phyloP scores from a whole-genome alignment of 139 green algal species.

The Micractinium conductrix region DNA sequence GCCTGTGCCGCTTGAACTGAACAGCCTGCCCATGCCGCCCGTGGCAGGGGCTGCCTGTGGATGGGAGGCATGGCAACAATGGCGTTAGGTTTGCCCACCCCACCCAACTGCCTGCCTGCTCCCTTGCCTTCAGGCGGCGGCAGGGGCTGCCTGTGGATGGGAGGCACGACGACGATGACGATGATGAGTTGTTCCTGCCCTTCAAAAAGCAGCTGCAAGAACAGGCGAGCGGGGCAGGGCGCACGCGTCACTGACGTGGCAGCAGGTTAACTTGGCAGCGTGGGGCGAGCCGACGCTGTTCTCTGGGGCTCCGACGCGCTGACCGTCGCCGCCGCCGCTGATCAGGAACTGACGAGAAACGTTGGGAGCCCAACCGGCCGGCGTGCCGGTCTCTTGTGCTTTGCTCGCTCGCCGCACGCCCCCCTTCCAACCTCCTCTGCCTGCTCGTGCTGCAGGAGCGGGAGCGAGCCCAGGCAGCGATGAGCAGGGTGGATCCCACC shows the following conservation, averaged over 20 bases:
- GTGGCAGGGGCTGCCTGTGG: background rate
- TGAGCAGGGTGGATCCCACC: conserved; percentile 52
- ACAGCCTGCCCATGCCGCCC: no score
- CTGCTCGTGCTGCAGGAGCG: conserved; percentile 1
- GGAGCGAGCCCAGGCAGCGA: background rate
- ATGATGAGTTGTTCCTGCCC: conserved; percentile 47
- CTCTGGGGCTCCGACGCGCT: no score
- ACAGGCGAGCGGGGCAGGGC: conserved; percentile 12
- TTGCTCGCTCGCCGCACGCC: background rate
- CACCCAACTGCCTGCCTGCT: background rate
- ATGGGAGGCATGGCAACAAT: conserved; percentile 13
- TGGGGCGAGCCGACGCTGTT: no score
- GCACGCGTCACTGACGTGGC: no score
- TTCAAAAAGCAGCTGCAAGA: conserved; percentile 25
- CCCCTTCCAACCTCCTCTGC: background rate
- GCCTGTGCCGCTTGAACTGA: no score
- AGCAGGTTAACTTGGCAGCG: no score
- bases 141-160: conserved; percentile 4
- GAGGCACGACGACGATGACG: conserved; percentile 16
- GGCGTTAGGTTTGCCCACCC: background rate
- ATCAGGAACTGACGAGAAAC: no score
- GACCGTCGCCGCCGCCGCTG: no score
- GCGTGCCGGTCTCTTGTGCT: no score
- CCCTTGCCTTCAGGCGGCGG: conserved; percentile 3
- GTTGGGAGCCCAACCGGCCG: no score